phyloP scores from a whole-genome alignment of 2,329 filamentous ascomycete genomes.

The Alternaria angustiovoidea region DNA sequence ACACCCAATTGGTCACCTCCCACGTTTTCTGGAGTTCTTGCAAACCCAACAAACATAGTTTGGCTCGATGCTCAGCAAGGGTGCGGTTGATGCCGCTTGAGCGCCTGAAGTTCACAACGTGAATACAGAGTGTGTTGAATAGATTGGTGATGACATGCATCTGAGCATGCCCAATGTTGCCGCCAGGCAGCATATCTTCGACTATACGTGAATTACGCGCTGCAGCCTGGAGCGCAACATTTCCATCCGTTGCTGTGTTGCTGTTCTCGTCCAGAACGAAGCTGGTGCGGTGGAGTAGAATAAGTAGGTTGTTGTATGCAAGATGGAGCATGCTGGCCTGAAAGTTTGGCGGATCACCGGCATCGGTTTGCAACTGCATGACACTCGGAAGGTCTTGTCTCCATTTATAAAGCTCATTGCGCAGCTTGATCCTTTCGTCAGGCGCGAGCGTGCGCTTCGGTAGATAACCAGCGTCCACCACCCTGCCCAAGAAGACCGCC shows the following conservation, averaged over 20 bases:
- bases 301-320: slow-evolving; percentile 58
- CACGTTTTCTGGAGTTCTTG: slow-evolving; percentile 60
- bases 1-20: slow-evolving; percentile 60
- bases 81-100: slow-evolving; percentile 51
- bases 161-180: slow-evolving; percentile 55
- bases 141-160: slow-evolving; percentile 60
- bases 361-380: slow-evolving; percentile 46
- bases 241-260: slow-evolving; percentile 49
- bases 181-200: slow-evolving; percentile 58
- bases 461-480: slow-evolving; percentile 51
- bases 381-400: slow-evolving; percentile 49
- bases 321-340: slow-evolving; percentile 53
- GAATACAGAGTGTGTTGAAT: slow-evolving; percentile 60
- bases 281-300: slow-evolving; percentile 56
- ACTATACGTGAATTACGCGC: slow-evolving; percentile 57
- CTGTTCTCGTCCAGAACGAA: slow-evolving; percentile 50
- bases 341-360: slow-evolving; percentile 46
- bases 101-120: slow-evolving; percentile 55
- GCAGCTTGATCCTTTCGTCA: slow-evolving; percentile 28
- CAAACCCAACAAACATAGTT: slow-evolving; percentile 58
- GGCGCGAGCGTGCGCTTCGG: slow-evolving; percentile 31
- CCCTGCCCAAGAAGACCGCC: slow-evolving; percentile 48
- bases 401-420: slow-evolving; percentile 52
- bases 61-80: slow-evolving; percentile 59
- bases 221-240: slow-evolving; percentile 56